Evolutionary conservation across 768 basidiomycete genomes (phyloP), one percentile per base, ranked within the genome.

Genomic region (Termitomyces sp.): DNA sequence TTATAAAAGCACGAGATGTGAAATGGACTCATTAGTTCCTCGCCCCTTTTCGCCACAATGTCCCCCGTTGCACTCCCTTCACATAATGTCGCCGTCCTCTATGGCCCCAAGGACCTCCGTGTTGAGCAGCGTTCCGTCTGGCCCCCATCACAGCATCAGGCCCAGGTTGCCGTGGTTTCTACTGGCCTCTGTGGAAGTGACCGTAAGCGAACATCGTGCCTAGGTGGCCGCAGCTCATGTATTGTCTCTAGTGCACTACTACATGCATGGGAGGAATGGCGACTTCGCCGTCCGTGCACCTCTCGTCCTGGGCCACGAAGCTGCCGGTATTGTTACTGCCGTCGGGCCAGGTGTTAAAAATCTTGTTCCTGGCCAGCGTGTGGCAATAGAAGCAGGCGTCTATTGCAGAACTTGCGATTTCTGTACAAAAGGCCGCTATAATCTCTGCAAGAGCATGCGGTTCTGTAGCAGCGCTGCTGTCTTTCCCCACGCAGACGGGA

Each of bases 141-240:
- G 78, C 80, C 86, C 0, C 95, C 94, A 23, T 75, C 78, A 19
- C 71, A 79, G 23, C 84, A 84, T 63, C 82, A 92, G 32, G 92
- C 83, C 43, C 91, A 94, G 74, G 84, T 98, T 67, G 78, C 82
- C 57, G 77, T 96, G 59, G 76, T 79, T 55, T 76, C 89, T 41
- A 98, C 95, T 4, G 96, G 96, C 58, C 83, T 98, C 52, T 98
- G 95, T 65, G 95, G 95, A 57, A 85, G 83, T 55, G 91, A 92
- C 71, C 70, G 89, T 88, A 63, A 66, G 84, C 78, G 28, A 5
- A 17, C 49, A 50, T 30, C 30, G 42, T 28, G 35, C 61, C 50
- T 35, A 12, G n/a, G 7, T 17, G 43, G 30, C 41, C 45, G 23
- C 35, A 55, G 40, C 51, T 40, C 54, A 52, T 52, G 48, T 51